Evolutionary conservation across 495 filamentous ascomycete species (phyloP).

Genomic region (Trichoderma reesei): DNA sequence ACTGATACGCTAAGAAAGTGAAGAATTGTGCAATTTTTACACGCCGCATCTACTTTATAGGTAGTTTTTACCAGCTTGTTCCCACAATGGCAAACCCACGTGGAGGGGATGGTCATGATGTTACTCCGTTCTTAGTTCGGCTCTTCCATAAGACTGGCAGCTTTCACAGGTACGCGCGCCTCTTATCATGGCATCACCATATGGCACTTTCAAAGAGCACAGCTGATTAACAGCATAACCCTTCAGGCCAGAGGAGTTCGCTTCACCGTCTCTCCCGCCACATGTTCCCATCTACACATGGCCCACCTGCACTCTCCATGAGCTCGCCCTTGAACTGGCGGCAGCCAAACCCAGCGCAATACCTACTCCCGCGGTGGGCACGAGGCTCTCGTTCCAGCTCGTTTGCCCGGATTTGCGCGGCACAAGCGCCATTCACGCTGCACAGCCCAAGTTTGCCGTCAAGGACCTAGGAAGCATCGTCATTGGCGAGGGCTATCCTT

Average conservation of each 20-base stretch:
- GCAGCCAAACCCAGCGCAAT: slow-evolving; percentile 38
- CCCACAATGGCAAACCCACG: neutral
- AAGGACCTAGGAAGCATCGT: slow-evolving; percentile 80
- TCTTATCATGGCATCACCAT: neutral
- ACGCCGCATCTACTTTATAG: too few species aligned
- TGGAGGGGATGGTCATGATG: slow-evolving; percentile 19
- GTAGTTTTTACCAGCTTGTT: neutral
- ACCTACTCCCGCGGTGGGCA: slow-evolving; percentile 66
- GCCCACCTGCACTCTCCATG: slow-evolving; percentile 70
- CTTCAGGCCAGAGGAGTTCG: slow-evolving; percentile 57
- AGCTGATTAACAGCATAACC: neutral
- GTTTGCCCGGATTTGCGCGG: slow-evolving; percentile 69
- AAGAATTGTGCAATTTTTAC: neutral
- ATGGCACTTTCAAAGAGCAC: neutral
- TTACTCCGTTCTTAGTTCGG: slow-evolving; percentile 80
- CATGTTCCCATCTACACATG: slow-evolving; percentile 84
- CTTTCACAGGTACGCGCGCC: slow-evolving; percentile 56
- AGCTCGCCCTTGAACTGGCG: slow-evolving; percentile 61
- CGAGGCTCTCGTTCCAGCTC: slow-evolving; percentile 75
- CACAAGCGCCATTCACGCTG: slow-evolving; percentile 19
- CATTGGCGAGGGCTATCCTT: slow-evolving; percentile 50
- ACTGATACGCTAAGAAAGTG: neutral
- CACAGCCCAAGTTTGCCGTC: slow-evolving; percentile 51
- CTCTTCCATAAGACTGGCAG: slow-evolving; percentile 71
- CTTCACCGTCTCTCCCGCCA: slow-evolving; percentile 44